A percentile compares a stretch with the other conserved stretches of the same genome.
Evolutionary conservation across 805 yeast species (phyloP).

Genomic region (Candida maltosa): DNA sequence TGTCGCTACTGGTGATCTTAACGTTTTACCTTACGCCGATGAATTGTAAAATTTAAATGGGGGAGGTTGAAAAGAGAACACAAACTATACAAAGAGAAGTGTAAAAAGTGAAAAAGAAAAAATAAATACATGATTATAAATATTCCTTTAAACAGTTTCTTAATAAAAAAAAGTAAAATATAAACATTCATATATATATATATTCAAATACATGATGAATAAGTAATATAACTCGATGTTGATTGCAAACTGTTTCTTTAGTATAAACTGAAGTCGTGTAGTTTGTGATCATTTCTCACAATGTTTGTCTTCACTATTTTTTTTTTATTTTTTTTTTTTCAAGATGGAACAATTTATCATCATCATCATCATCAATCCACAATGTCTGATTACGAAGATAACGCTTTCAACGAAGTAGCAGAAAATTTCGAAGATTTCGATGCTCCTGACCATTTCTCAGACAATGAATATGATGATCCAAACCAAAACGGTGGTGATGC

Average conservation of each 20-base stretch:
- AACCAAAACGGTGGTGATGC: slow-evolving; percentile 29
- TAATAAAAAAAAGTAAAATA: too few species aligned
- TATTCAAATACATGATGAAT: not conserved
- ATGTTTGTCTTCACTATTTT: not conserved
- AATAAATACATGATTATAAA: too few species aligned
- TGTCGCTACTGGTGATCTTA: slow-evolving; percentile 87
- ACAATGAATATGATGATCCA: slow-evolving; percentile 51
- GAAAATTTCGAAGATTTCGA: slow-evolving; percentile 80
- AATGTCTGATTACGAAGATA: slow-evolving; percentile 45
- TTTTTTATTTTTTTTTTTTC: slow-evolving; percentile 1
- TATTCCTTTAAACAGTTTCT: not conserved
- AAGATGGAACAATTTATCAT: not conserved
- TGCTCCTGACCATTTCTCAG: slow-evolving; percentile 75
- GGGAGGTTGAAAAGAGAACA: too few species aligned
- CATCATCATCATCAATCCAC: not conserved
- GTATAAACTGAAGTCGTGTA: not conserved
- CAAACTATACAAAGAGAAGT: too few species aligned
- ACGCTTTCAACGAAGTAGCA: slow-evolving; percentile 62
- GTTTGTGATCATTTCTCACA: not conserved
- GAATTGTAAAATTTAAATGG: slow-evolving; percentile 61
- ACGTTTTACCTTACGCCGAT: slow-evolving; percentile 81
- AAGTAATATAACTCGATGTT: not conserved
- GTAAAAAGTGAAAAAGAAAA: too few species aligned
- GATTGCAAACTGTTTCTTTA: not conserved
- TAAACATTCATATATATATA: too few species aligned